These are phyloP conservation scores for Chalara sp. DNA, from an alignment of 2,329 filamentous ascomycete species.

Conservation along the genomic window DNA sequence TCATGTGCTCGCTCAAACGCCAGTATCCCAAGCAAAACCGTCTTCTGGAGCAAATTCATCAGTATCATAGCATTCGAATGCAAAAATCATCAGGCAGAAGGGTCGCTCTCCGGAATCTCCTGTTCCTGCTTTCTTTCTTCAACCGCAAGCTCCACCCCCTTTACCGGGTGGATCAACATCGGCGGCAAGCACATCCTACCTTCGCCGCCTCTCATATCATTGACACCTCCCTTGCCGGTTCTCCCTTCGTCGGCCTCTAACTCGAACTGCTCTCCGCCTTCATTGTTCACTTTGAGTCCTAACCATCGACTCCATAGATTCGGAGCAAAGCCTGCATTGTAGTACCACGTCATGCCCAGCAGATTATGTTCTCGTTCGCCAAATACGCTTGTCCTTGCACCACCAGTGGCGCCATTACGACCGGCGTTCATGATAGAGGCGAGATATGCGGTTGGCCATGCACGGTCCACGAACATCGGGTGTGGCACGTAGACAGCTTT, in stretches of 20 bases:
- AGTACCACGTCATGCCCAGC: slow-evolving; percentile 83
- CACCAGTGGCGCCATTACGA: slow-evolving; percentile 67
- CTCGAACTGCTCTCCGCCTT: slow-evolving; percentile 73
- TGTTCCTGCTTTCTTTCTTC: slow-evolving; percentile 16
- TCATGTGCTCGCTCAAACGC: no score
- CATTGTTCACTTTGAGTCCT: slow-evolving; percentile 71
- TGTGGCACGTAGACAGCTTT: slow-evolving; percentile 91
- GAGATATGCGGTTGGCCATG: slow-evolving; percentile 76
- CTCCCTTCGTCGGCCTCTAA: slow-evolving; percentile 42
- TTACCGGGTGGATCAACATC: slow-evolving; percentile 85
- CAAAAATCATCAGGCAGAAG: slow-evolving; percentile 21
- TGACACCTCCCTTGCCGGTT: slow-evolving; percentile 24
- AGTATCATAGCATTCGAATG: not conserved
- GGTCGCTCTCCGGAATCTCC: slow-evolving; percentile 24
- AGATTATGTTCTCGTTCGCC: slow-evolving; percentile 88
- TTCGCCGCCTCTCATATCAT: slow-evolving; percentile 57
- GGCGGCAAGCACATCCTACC: slow-evolving; percentile 87
- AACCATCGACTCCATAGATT: slow-evolving; percentile 84
- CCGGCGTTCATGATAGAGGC: slow-evolving; percentile 76
- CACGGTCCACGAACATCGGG: slow-evolving; percentile 78
- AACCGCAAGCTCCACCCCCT: slow-evolving; percentile 54
- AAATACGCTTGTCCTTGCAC: slow-evolving; percentile 64
- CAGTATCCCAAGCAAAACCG: no score
- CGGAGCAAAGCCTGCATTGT: slow-evolving; percentile 74
- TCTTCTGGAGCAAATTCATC: no score